These are phyloP conservation scores for Colletotrichum zoysiae DNA, from an alignment of 2,329 filamentous ascomycete species.

Conservation along the genomic window DNA sequence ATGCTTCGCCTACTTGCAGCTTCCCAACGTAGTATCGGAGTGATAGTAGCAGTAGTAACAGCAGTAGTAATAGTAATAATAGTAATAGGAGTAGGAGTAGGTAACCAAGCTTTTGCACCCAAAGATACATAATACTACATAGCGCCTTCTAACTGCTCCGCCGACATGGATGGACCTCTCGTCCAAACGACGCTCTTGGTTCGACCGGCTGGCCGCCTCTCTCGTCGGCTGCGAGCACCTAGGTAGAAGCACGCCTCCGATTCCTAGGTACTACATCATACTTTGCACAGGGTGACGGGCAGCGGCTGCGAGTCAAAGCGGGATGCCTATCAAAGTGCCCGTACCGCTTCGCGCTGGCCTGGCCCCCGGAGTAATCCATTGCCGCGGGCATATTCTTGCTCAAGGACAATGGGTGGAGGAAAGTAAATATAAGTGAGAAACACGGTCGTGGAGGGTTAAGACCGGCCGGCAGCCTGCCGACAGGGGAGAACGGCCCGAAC, in stretches of 20 bases:
- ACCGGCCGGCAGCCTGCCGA: conserved; percentile 39
- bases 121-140: too few species aligned
- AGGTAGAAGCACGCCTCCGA: neutral
- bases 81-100: too few species aligned
- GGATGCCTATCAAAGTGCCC: neutral
- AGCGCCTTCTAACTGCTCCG: neutral
- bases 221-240: neutral
- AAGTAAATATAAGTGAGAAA: neutral
- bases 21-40: too few species aligned
- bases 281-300: conserved; percentile 7
- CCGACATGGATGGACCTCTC: conserved; percentile 20
- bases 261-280: neutral
- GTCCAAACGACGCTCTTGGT: conserved; percentile 4
- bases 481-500: conserved; percentile 35
- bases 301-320: conserved; percentile 28
- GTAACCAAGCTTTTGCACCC: neutral
- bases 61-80: too few species aligned
- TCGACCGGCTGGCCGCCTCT: conserved; percentile 4
- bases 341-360: conserved; percentile 18
- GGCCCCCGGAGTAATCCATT: neutral
- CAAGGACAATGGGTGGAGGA: neutral
- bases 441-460: conserved; percentile 19
- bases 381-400: neutral
- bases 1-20: conserved; percentile 7
- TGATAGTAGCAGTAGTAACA: too few species aligned